These are phyloP conservation scores for Bothriochloa decipiens DNA, from an alignment of 176 grass and related monocot genomes.

Conservation along the genomic window DNA sequence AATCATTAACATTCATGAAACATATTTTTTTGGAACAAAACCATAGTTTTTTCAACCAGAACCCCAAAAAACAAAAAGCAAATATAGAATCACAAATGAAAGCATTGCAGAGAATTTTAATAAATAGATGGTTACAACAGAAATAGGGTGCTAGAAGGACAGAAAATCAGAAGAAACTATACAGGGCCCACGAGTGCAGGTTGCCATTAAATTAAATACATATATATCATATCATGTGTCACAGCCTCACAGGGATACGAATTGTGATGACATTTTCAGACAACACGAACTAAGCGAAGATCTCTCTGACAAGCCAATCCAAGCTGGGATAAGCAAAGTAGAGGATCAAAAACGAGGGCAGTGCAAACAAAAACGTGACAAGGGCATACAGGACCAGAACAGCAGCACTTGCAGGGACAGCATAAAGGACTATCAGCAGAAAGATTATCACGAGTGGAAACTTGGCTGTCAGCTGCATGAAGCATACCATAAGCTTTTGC, in stretches of 20 bases:
- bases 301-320: conserved; percentile 85
- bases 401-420: conserved; percentile 71
- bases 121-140: conserved; percentile 3
- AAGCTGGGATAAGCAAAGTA: conserved; percentile 89
- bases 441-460: conserved; percentile 86
- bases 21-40: background rate
- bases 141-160: background rate
- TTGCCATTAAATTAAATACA: conserved; percentile 15
- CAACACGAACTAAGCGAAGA: conserved; percentile 53
- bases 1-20: background rate
- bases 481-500: conserved; percentile 63
- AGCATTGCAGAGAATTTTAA: conserved; percentile 12
- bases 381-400: conserved; percentile 71
- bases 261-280: conserved; percentile 10
- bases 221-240: background rate
- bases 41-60: background rate
- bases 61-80: background rate
- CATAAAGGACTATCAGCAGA: conserved; percentile 85
- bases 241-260: background rate
- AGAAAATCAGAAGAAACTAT: background rate
- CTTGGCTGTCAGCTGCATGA: conserved; percentile 79
- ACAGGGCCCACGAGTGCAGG: background rate
- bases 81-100: background rate
- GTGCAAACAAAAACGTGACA: conserved; percentile 77
- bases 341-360: conserved; percentile 84